These are phyloP conservation scores for Saposhnikovia divaricata DNA, from an alignment of 129 eudicot genomes.

Conservation along the genomic window DNA sequence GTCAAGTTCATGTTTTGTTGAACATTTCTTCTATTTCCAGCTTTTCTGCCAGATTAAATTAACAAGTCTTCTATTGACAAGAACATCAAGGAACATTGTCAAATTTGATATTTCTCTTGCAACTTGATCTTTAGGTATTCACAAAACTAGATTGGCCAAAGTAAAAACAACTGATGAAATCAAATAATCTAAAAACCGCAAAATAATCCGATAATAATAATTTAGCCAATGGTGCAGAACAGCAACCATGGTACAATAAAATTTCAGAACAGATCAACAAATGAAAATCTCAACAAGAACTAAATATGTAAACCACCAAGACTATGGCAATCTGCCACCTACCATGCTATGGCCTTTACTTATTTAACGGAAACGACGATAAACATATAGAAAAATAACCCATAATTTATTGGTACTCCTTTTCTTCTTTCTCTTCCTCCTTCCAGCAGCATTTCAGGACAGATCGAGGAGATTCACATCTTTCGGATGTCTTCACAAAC, in stretches of 20 bases:
- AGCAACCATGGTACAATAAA: not conserved
- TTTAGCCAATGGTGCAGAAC: not conserved
- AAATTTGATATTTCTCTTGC: not conserved
- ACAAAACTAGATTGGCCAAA: too few relatives aligned
- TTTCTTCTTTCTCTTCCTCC: constrained; percentile 27
- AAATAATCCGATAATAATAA: not conserved
- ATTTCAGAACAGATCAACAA: not conserved
- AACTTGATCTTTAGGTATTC: not conserved
- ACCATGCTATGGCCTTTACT: constrained; percentile 1
- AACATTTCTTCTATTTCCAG: not conserved
- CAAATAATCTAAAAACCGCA: not conserved
- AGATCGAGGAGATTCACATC: constrained; percentile 31
- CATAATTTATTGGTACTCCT: constrained; percentile 14
- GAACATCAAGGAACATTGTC: not conserved
- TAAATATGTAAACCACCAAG: not conserved
- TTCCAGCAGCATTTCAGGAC: constrained; percentile 34
- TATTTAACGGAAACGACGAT: not conserved
- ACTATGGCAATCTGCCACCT: constrained; percentile 11
- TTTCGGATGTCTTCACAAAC: constrained; percentile 15
- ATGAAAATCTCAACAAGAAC: not conserved
- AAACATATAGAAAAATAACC: not conserved
- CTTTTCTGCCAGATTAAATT: too few relatives aligned
- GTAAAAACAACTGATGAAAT: not conserved
- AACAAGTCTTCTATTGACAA: not conserved
- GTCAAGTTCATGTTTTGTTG: not conserved